These are phyloP conservation scores for Trichophyton rubrum DNA, from an alignment of 2,329 filamentous ascomycete genomes.

Conservation along the genomic window DNA sequence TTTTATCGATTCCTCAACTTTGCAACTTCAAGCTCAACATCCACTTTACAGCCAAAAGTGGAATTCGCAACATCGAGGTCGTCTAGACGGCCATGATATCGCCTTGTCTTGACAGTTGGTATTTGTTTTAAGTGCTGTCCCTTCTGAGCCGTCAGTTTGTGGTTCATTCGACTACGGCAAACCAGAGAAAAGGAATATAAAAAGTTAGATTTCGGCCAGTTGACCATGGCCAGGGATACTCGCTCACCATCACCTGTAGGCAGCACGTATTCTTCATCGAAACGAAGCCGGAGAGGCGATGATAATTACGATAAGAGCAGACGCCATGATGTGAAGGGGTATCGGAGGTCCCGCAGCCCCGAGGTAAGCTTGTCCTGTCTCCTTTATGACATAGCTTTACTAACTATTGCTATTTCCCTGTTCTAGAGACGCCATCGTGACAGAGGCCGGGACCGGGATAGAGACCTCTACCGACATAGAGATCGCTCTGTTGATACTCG, in stretches of 20 bases:
- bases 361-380: constrained; percentile 27
- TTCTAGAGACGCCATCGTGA: constrained; percentile 44
- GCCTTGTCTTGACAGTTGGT: not conserved
- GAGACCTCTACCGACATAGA: constrained; percentile 45
- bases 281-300: constrained; percentile 46
- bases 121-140: not conserved
- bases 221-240: constrained; percentile 49
- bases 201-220: constrained; percentile 34
- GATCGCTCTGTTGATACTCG: constrained; percentile 13
- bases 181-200: not conserved
- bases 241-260: constrained; percentile 91
- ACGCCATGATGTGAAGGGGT: constrained; percentile 39
- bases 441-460: constrained; percentile 40
- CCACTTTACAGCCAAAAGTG: not conserved
- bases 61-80: not conserved
- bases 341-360: constrained; percentile 37
- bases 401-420: constrained; percentile 29
- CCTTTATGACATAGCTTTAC: not conserved
- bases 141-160: not conserved
- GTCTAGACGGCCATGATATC: not conserved
- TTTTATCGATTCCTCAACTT: not conserved
- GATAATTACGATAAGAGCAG: constrained; percentile 41
- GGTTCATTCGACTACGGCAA: not conserved
- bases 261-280: constrained; percentile 64
- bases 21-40: not conserved